Conservation (phyloP, 192 early-diverging fungal genomes). For the Anaeromyces robustus region DNA sequence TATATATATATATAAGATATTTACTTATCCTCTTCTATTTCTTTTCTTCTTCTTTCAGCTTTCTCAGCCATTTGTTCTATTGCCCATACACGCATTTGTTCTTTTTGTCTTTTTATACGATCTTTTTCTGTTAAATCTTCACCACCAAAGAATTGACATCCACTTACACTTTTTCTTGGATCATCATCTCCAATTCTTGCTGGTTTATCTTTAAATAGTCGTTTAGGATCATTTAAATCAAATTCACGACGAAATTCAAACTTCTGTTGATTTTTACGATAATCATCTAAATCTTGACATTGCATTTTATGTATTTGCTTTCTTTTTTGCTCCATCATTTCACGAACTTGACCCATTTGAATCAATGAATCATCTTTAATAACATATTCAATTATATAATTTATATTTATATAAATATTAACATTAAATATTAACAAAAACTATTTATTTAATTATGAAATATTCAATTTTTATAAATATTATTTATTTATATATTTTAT, state of each 20-base stretch:
- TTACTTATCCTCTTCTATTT: constrained; percentile 20
- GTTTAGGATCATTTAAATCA: constrained; percentile 33
- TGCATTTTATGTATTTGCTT: constrained; percentile 8
- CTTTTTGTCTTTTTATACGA: constrained; percentile 18
- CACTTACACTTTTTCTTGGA: constrained; percentile 16
- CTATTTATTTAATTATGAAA: background rate
- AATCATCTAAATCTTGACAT: constrained; percentile 18
- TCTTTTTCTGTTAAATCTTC: constrained; percentile 24
- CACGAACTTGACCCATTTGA: constrained; percentile 25
- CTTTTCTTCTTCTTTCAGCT: constrained; percentile 10
- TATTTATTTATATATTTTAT: background rate
- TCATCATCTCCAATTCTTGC: constrained; percentile 27
- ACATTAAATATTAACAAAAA: too few relatives aligned
- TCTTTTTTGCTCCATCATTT: constrained; percentile 24
- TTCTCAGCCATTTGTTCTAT: constrained; percentile 24
- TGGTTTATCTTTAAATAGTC: constrained; percentile 24
- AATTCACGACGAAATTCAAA: constrained; percentile 29
- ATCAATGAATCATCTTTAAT: constrained; percentile 13
- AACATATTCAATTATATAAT: too few relatives aligned
- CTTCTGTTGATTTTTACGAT: constrained; percentile 21
- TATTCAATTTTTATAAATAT: background rate
- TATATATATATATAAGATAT: background rate
- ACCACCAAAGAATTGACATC: constrained; percentile 33
- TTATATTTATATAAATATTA: too few relatives aligned
- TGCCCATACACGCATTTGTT: constrained; percentile 33